These are phyloP conservation scores for Volvox africanus DNA, from an alignment of 139 green algal genomes.

Conservation along the genomic window DNA sequence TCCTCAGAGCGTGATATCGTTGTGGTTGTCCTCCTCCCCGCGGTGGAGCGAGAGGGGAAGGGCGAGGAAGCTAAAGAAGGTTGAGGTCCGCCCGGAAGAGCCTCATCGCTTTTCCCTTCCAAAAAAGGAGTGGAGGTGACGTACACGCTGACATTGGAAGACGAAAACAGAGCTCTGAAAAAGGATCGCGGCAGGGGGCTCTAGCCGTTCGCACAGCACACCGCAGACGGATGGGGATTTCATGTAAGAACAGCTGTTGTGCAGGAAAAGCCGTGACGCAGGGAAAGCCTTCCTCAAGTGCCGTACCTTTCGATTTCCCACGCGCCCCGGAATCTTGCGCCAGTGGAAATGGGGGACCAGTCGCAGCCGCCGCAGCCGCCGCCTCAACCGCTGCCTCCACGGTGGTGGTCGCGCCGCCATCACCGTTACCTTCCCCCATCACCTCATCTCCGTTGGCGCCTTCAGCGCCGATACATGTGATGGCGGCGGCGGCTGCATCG, in stretches of 20 bases:
- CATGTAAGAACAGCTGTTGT: neutral
- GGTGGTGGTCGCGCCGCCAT: neutral
- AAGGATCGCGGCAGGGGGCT: too few relatives aligned
- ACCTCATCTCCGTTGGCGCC: neutral
- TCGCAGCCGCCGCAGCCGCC: neutral
- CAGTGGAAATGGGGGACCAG: neutral
- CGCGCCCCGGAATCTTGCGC: neutral
- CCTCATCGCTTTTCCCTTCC: too few relatives aligned
- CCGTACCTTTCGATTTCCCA: neutral
- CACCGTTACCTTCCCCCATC: conserved; percentile 3
- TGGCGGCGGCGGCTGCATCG: neutral
- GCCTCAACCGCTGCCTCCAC: neutral
- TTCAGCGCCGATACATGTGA: neutral
- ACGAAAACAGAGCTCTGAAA: too few relatives aligned
- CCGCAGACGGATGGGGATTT: too few relatives aligned
- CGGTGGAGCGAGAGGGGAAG: too few relatives aligned
- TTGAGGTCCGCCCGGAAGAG: too few relatives aligned
- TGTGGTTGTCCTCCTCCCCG: too few relatives aligned
- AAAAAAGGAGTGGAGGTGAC: too few relatives aligned
- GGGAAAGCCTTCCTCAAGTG: neutral
- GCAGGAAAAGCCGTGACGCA: neutral
- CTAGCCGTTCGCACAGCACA: too few relatives aligned
- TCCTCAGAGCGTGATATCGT: too few relatives aligned
- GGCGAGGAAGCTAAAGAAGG: too few relatives aligned
- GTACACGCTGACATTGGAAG: too few relatives aligned